Evolutionary conservation across 495 filamentous ascomycete species (phyloP), one percentile per base, ranked within the genome.

Genomic region (Lepraria neglecta): DNA sequence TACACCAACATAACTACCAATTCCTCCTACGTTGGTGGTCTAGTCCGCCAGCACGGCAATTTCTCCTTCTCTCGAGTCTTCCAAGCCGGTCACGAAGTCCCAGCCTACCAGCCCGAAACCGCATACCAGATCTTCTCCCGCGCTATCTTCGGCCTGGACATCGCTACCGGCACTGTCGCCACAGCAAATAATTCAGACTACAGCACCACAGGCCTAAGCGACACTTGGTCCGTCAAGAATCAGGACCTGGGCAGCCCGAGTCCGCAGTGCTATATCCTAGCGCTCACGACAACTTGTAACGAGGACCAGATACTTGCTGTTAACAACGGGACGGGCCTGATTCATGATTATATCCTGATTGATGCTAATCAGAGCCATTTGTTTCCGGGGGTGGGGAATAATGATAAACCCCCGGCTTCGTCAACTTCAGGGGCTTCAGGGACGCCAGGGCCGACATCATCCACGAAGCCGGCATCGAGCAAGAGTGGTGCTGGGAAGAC

Each of bases 1-100:
- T 82, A 82, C 62, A 67, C 77, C 17, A 68, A 76, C 30, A 66
- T 82, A 19, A 67, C 59, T 14, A 75, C 75, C 28, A 80, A 78
- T 62, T 59, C 63, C 4, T 71, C 74, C 12, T 79, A 77, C 53
- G 65, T 75, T 17, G 77, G 77, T 19, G 80, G 83, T 53, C 73
- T 76, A 55, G 82, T 85, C 17, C 78, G 79, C 4, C 82, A 86
- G 66, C 71, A 80, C 66, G 81, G 80, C 48, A 80, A 82, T 63
- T 81, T 86, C 67, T 80, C 77, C 14, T 87, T 86, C 71, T 73
- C 75, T 6, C 77, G 84, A 1, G 77, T 86, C 42, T 87, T 78
- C 67, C 67, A 86, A 61, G 75, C 81, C 6, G 84, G 84, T 6
- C 43, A 61, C 50, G 81, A 84, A 68, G 79, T 86, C 1, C 83